A percentile compares a stretch with the other conserved stretches of the same genome.
Evolutionary conservation across 1,284 basidiomycete species (phyloP).

Genomic region (Puccinia hordei): DNA sequence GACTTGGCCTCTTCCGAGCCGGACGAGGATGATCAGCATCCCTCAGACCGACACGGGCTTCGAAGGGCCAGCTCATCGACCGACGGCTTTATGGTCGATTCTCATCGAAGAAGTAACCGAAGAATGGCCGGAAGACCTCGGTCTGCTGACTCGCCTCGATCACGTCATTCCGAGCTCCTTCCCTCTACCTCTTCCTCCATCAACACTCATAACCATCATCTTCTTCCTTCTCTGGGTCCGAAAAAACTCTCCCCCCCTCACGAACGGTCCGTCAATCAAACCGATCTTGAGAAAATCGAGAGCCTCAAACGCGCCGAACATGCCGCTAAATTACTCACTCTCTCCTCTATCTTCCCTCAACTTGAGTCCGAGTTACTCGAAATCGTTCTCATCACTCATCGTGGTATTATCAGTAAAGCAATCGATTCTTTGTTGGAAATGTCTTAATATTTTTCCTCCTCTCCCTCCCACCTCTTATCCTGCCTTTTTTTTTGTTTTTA

Average conservation of each 20-base stretch:
- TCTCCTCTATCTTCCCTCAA: conserved; percentile 21
- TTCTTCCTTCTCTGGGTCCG: neutral
- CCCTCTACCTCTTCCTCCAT: neutral
- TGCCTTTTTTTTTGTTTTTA: neutral
- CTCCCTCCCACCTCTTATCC: neutral
- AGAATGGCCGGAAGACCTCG: neutral
- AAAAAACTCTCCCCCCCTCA: neutral
- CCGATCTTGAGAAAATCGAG: conserved; percentile 3
- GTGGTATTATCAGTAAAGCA: conserved; percentile 26
- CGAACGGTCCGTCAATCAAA: neutral
- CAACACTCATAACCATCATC: too few relatives aligned
- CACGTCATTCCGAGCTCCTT: neutral
- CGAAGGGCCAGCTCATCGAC: neutral
- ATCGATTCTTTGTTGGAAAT: conserved; percentile 47
- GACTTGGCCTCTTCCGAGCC: conserved; percentile 25
- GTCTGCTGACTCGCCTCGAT: conserved; percentile 2
- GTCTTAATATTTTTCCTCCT: conserved; percentile 1
- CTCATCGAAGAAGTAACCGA: neutral
- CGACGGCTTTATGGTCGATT: neutral
- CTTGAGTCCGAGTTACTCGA: conserved; percentile 39
- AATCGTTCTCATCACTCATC: conserved; percentile 43
- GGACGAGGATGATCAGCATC: neutral
- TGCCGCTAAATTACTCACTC: conserved; percentile 27
- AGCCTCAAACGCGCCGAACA: conserved; percentile 44
- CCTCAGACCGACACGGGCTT: too few relatives aligned